Percentiles rank a stretch among this genome's conserved stretches.
These are phyloP conservation scores for Omphalea diandra DNA, from an alignment of 441 rosid species.

Conservation along the genomic window DNA sequence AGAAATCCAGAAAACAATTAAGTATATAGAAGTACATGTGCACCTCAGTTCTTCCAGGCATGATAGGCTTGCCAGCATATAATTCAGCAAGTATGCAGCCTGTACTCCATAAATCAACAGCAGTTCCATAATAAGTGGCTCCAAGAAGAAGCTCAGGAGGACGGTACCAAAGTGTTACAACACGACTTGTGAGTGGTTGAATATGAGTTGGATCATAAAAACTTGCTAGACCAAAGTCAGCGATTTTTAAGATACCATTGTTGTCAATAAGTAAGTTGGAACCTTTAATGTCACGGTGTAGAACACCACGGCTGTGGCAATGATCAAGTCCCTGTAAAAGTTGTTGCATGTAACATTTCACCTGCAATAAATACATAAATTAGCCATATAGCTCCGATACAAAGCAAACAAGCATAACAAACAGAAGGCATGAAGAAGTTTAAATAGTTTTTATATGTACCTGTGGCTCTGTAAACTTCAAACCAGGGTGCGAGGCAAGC, in stretches of 20 bases:
- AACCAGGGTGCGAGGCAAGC: constrained; percentile 85
- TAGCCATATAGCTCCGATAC: not conserved
- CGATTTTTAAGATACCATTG: constrained; percentile 84
- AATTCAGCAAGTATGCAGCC: constrained; percentile 96
- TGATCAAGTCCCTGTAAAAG: constrained; percentile 84
- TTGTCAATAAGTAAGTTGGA: constrained; percentile 91
- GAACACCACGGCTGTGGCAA: constrained; percentile 84
- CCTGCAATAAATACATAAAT: constrained; percentile 40
- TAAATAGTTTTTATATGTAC: constrained; percentile 30
- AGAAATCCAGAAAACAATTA: not conserved
- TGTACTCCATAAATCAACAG: constrained; percentile 95
- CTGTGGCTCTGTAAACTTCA: constrained; percentile 88
- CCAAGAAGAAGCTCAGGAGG: constrained; percentile 97
- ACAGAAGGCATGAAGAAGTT: not conserved
- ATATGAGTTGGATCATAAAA: constrained; percentile 63
- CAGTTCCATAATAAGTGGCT: constrained; percentile 79
- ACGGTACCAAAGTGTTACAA: constrained; percentile 97
- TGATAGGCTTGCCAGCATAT: constrained; percentile 96
- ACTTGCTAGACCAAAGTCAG: constrained; percentile 94
- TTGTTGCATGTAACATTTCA: constrained; percentile 90
- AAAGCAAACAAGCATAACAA: not conserved
- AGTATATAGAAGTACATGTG: constrained; percentile 5
- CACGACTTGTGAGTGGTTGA: constrained; percentile 90
- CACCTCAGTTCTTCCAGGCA: constrained; percentile 99
- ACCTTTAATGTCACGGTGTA: constrained; percentile 96